phyloP scores from a whole-genome alignment of 345 rosid genomes.

The Brassica incana region DNA sequence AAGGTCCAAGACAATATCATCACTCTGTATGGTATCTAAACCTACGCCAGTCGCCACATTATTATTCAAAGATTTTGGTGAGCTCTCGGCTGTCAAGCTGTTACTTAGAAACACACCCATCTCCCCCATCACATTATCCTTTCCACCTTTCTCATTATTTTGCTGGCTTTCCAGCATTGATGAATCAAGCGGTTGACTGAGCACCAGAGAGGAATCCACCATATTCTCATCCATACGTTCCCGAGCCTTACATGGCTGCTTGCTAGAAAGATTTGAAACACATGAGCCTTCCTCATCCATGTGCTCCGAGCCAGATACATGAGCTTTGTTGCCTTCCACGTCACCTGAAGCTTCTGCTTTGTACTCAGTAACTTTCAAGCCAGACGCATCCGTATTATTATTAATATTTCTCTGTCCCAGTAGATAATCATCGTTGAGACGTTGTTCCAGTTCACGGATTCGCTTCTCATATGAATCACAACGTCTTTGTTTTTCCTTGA shows the following conservation, averaged over 20 bases:
- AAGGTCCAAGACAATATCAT: too few relatives aligned
- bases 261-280: constrained; percentile 61
- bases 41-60: too few relatives aligned
- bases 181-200: constrained; percentile 71
- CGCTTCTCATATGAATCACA: constrained; percentile 88
- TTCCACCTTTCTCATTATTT: too few relatives aligned
- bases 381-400: constrained; percentile 48
- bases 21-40: too few relatives aligned
- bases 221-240: constrained; percentile 93
- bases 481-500: constrained; percentile 31
- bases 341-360: constrained; percentile 52
- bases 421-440: constrained; percentile 65
- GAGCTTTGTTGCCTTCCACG: constrained; percentile 50
- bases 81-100: too few relatives aligned
- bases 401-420: constrained; percentile 58
- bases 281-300: constrained; percentile 94
- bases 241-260: constrained; percentile 69
- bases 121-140: too few relatives aligned
- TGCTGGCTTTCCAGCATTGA: too few relatives aligned
- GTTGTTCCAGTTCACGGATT: constrained; percentile 87
- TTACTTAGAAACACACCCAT: too few relatives aligned
- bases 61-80: too few relatives aligned
- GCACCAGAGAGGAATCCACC: constrained; percentile 83
- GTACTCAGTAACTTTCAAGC: constrained; percentile 43
- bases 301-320: constrained; percentile 62